A percentile compares a stretch with the other conserved stretches of the same genome.
Conservation (phyloP, 2,329 filamentous ascomycete genomes). For the Talaromyces atroroseus region DNA sequence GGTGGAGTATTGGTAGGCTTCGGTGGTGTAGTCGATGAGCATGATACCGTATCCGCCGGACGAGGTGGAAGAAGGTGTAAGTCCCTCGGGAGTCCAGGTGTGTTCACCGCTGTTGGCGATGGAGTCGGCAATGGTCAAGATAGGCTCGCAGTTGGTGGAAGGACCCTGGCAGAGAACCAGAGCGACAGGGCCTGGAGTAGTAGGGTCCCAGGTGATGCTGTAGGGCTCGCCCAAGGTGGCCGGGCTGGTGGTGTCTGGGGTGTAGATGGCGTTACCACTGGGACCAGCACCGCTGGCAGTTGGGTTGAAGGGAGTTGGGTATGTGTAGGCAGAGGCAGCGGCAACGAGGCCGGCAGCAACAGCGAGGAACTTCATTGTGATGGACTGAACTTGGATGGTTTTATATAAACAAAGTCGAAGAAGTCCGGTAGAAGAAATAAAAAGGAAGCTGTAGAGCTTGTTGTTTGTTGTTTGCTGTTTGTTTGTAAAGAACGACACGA, state of each 20-base stretch:
- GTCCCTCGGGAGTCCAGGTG: slow-evolving; percentile 49
- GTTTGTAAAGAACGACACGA: slow-evolving; percentile 13
- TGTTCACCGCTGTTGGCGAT: slow-evolving; percentile 54
- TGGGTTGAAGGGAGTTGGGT: slow-evolving; percentile 20
- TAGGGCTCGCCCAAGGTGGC: slow-evolving; percentile 53
- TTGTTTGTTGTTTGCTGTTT: too few relatives aligned
- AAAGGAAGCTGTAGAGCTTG: background rate
- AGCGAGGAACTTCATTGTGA: slow-evolving; percentile 37
- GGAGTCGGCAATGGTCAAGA: slow-evolving; percentile 48
- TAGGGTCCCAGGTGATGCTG: slow-evolving; percentile 54
- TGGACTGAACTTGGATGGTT: background rate
- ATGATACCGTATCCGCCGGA: slow-evolving; percentile 55
- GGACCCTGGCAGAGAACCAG: slow-evolving; percentile 57
- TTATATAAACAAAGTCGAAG: background rate
- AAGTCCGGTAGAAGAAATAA: background rate
- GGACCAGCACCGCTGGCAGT: slow-evolving; percentile 29
- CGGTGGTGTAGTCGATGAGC: slow-evolving; percentile 55
- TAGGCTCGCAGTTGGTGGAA: slow-evolving; percentile 48
- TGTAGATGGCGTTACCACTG: slow-evolving; percentile 51
- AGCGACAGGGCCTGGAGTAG: slow-evolving; percentile 41
- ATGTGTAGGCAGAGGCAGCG: slow-evolving; percentile 32
- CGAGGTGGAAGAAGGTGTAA: slow-evolving; percentile 47
- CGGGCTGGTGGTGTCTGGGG: slow-evolving; percentile 47
- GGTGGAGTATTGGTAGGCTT: slow-evolving; percentile 57
- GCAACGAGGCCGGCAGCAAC: slow-evolving; percentile 35